Evolutionary conservation across 2,329 filamentous ascomycete genomes (phyloP), one percentile per base, ranked within the genome.

Genomic region (Colletotrichum coccodes): DNA sequence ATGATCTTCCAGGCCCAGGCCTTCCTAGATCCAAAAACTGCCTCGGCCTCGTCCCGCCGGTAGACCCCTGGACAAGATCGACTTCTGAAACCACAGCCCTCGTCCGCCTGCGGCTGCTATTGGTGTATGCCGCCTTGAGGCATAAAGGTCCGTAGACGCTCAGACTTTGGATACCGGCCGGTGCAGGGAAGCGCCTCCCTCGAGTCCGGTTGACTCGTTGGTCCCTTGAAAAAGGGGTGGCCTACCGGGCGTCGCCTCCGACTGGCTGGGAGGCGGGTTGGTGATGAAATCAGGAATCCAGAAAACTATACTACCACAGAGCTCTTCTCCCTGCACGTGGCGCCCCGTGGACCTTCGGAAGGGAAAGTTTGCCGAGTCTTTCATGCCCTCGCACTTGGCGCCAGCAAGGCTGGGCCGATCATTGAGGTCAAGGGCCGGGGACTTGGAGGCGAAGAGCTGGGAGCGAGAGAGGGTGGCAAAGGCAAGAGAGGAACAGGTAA

Each of bases 1-100:
- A 64, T 50, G 59, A 61, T 61, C 64, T 63, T 60, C 53, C 50
- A 66, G 46, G 26, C 53, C 68, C 56, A 68, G 52, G 60, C 47
- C 38, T 53, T 62, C 53, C 59, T 47, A 42, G 68, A 63, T 71
- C 60, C 47, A 38, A 58, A 30, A 21, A 14, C 53, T 42, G 32
- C 49, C 46, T 60, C 60, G 64, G 53, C 64, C 60, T 64, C 60
- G 64, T 58, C 68, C 54, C 68, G 64, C 68, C 46, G 46, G 56
- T 65, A 60, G 52, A 59, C 50, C 64, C 68, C 66, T 69, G 66
- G 57, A 42, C 47, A n/a, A 69, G 68, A 72, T 72, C 57, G 64
- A 71, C 70, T 71, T 46, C 68, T 72, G 70, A 72, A 72, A 72
- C 70, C 16, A 56, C 68, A 68, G 23, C 59, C 56, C 62, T 64